Evolutionary conservation across 163 green algal species (phyloP).

Genomic region (Scenedesmus sp.): DNA sequence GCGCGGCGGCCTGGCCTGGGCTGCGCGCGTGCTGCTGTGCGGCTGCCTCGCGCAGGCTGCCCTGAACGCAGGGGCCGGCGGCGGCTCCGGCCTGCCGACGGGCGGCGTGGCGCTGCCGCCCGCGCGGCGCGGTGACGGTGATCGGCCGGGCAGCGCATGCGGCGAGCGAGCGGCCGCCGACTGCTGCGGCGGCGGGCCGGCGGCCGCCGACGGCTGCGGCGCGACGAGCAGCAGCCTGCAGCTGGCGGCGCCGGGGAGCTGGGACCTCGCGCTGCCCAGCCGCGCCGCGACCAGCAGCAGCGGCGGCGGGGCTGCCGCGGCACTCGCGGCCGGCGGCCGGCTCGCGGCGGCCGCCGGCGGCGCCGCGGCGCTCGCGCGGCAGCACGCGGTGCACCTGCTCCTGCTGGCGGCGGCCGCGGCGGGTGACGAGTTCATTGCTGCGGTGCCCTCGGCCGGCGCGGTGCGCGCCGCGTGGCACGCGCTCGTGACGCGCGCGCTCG

Average conservation of each 20-base stretch:
- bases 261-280: too few relatives aligned
- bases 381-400: slow-evolving; percentile 7
- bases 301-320: neutral
- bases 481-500: slow-evolving; percentile 1
- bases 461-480: slow-evolving; percentile 26
- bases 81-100: too few relatives aligned
- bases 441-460: slow-evolving; percentile 5
- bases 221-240: neutral
- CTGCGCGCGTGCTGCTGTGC: slow-evolving; percentile 30
- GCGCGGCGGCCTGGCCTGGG: neutral
- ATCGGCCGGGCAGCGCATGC: neutral
- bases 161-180: too few relatives aligned
- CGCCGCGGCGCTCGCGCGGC: neutral
- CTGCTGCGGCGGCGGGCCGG: too few relatives aligned
- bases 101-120: neutral
- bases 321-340: neutral
- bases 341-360: neutral
- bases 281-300: neutral
- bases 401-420: slow-evolving; percentile 16
- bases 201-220: too few relatives aligned
- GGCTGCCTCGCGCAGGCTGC: slow-evolving; percentile 19
- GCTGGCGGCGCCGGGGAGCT: neutral
- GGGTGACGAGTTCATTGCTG: slow-evolving; percentile 31
- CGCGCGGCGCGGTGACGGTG: neutral
- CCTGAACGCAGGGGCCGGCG: neutral